Base-by-base conservation (phyloP, 768 basidiomycete species). In the Suillus lakei region DNA sequence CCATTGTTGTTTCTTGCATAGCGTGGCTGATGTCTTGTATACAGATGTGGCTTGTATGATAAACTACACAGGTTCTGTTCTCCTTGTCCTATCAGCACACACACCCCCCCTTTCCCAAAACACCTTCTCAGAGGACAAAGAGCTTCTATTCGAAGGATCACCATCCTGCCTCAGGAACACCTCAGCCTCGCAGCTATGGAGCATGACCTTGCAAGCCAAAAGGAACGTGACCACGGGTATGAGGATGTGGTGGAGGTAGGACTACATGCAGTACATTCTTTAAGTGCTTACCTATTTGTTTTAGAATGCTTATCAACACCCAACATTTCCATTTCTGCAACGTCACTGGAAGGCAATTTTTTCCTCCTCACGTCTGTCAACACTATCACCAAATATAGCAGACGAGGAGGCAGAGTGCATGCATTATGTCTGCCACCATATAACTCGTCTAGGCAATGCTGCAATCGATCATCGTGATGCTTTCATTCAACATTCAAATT, bases 221-320 rank as follows among this genome's bases (percentile, higher is more conserved):
- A n/a, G n/a, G n/a, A n/a, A n/a, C n/a, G n/a, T n/a, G n/a, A n/a
- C n/a, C n/a, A n/a, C n/a, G 84, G 87, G 59, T 97, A 94, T 90
- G 95, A 97, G 69, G 96, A 98, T 72, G 81, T 84, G 60, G 84
- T 93, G 68, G 95, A 98, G 77, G 91, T 93, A 73, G 74, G 85
- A 77, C 3, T 59, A 63, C 34, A n/a, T 41, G 2, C 15, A 18
- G n/a, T 16, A 5, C 2, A 30, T 51, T 30, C 30, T 62, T 13
- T 39, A 16, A 12, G 16, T 48, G 28, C 54, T 71, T 36, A 74
- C 30, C 4, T 65, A 66, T 63, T 34, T 8, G 56, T 61, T 23
- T 34, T 53, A 93, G 91, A 86, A 86, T 66, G 83, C 91, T 1
- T 96, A 91, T 72, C 91, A 95, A 72, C 81, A 88, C 5, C 81